These are phyloP conservation scores for Pseudevernia furfuracea DNA, from an alignment of 495 filamentous ascomycete species.

Conservation along the genomic window DNA sequence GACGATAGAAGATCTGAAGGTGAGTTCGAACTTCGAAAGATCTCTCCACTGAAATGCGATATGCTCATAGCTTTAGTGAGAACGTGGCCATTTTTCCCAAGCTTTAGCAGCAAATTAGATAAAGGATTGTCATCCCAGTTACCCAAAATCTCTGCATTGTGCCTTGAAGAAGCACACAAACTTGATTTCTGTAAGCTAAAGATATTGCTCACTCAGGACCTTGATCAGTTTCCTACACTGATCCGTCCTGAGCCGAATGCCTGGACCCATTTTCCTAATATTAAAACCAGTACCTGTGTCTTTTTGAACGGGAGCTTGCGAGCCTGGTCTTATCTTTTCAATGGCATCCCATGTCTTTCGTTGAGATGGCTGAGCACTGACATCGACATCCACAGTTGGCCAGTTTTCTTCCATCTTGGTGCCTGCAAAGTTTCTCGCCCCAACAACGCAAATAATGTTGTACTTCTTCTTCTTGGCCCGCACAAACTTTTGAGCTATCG, in stretches of 20 bases:
- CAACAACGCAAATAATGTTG: conserved; percentile 66
- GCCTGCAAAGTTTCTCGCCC: conserved; percentile 45
- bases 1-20: conserved; percentile 44
- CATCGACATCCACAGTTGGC: conserved; percentile 38
- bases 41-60: neutral
- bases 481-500: conserved; percentile 59
- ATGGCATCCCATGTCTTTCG: conserved; percentile 14
- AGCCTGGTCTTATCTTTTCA: conserved; percentile 13
- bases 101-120: neutral
- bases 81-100: neutral
- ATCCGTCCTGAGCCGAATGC: conserved; percentile 3
- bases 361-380: conserved; percentile 35
- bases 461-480: conserved; percentile 69
- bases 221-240: conserved; percentile 3
- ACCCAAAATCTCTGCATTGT: neutral
- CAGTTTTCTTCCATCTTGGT: neutral
- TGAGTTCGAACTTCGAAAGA: neutral
- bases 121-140: neutral
- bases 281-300: conserved; percentile 9
- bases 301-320: conserved; percentile 13
- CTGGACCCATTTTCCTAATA: neutral
- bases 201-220: conserved; percentile 5
- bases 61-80: neutral
- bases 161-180: neutral
- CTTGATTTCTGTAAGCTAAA: neutral